phyloP scores from a whole-genome alignment of 257 asterid species.

The Solanum pimpinellifolium region DNA sequence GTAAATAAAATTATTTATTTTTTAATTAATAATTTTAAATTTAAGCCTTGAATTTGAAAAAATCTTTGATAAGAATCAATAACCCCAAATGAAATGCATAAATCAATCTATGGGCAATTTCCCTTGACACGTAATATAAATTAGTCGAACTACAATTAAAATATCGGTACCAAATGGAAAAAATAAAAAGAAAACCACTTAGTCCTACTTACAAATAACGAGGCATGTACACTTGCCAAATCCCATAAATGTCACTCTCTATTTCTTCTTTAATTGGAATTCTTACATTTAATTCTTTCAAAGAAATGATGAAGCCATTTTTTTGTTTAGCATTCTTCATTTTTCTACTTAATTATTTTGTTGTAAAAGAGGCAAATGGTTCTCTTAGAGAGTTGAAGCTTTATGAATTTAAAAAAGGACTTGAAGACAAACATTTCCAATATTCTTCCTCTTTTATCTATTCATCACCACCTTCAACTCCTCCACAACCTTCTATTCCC shows the following conservation, averaged over 20 bases:
- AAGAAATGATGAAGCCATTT: not conserved
- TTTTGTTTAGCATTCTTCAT: not conserved
- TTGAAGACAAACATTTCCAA: conserved; percentile 4
- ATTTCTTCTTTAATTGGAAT: not conserved
- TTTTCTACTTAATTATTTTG: not conserved
- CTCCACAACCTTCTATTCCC: conserved; percentile 6
- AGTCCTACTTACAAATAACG: not conserved
- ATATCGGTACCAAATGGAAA: too few relatives aligned
- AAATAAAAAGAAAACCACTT: not conserved
- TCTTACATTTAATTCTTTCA: not conserved
- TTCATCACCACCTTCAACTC: not conserved
- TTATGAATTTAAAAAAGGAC: conserved; percentile 24
- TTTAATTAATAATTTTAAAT: accelerated
- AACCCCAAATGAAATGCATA: too few relatives aligned
- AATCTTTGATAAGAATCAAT: too few relatives aligned
- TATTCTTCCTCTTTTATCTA: not conserved
- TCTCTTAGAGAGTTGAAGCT: conserved; percentile 23
- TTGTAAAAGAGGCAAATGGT: conserved; percentile 13
- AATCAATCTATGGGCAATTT: too few relatives aligned
- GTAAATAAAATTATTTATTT: accelerated
- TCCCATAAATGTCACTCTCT: not conserved
- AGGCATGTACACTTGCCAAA: not conserved
- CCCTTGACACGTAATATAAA: accelerated
- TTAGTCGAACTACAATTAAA: too few relatives aligned
- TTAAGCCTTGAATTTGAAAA: too few relatives aligned